Base-by-base conservation (phyloP, 2,329 filamentous ascomycete genomes). In the Xylaria sp. region DNA sequence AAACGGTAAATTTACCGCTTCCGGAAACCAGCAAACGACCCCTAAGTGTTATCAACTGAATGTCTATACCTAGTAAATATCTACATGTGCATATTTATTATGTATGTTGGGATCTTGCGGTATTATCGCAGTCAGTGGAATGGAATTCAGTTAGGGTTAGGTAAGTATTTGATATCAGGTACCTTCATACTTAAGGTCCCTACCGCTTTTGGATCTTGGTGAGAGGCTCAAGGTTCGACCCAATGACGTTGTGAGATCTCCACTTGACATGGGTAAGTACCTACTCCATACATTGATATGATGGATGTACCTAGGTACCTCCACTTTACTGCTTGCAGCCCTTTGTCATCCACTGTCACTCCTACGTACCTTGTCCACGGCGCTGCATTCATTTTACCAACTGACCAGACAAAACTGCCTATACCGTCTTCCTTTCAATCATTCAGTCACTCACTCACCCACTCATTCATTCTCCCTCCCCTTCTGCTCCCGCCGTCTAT, bases 191-290 rank as follows among this genome's bases (percentile, higher is more conserved):
- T 10, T 20, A 23, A 50, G 46, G 46, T 50, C n/a, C 41, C 15
- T 46, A 50, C 39, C 12, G 20, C 46, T 48, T 20, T 48, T 20
- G 20, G 46, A 23, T 48, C 46, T 55, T 55, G 52, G 52, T 55
- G 52, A 61, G 52, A 61, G 56, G 46, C 46, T 61, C n/a, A 32
- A 20, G 1, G 48, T 60, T 37, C 23, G 7, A 51, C 44, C 66
- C 56, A 65, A 69, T 68, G 66, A 68, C 66, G 66, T 68, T 68
- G 61, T 59, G 15, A 56, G n/a, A 23, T 51, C 61, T 20, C 56
- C 48, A 56, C 48, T 51, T n/a, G 34, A 55, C 41, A 57, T 44
- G 55, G 18, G 39, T 25, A 25, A 25, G 23, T 25, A 25, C 23
- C 1, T 25, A 25, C 23, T 25, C 23, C 23, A 3, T 44, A 44